These are phyloP conservation scores for Pyrenochaeta sp. DNA, from an alignment of 2,329 filamentous ascomycete genomes.

Conservation along the genomic window DNA sequence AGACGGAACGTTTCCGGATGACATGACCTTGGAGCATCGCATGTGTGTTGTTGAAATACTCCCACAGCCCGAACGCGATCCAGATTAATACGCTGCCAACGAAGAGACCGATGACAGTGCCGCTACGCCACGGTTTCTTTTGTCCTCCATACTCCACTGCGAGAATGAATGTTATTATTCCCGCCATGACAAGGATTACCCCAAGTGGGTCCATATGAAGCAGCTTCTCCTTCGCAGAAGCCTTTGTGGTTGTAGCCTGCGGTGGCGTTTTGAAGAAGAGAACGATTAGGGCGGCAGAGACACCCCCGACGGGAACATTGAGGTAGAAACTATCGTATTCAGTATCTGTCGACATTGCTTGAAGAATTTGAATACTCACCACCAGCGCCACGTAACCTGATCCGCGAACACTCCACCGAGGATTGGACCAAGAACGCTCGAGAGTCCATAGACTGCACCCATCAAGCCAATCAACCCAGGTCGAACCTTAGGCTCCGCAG, in stretches of 20 bases:
- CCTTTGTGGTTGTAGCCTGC: slow-evolving; percentile 26
- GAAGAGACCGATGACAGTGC: slow-evolving; percentile 54
- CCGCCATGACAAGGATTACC: slow-evolving; percentile 48
- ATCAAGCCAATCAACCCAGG: slow-evolving; percentile 49
- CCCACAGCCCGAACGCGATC: slow-evolving; percentile 44
- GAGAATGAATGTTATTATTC: slow-evolving; percentile 51
- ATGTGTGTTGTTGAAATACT: slow-evolving; percentile 50
- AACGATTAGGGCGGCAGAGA: slow-evolving; percentile 48
- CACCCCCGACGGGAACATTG: slow-evolving; percentile 56
- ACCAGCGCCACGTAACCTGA: slow-evolving; percentile 51
- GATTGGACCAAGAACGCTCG: slow-evolving; percentile 51
- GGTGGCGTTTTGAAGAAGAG: slow-evolving; percentile 49
- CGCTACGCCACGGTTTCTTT: slow-evolving; percentile 30
- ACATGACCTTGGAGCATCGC: slow-evolving; percentile 52
- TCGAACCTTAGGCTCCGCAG: slow-evolving; percentile 50
- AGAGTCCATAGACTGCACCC: slow-evolving; percentile 46
- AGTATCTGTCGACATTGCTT: slow-evolving; percentile 3
- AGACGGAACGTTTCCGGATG: slow-evolving; percentile 48
- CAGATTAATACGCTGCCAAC: slow-evolving; percentile 51
- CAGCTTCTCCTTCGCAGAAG: slow-evolving; percentile 46
- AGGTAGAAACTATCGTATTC: slow-evolving; percentile 47
- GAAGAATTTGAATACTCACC: slow-evolving; percentile 11
- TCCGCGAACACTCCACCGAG: slow-evolving; percentile 53
- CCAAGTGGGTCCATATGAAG: slow-evolving; percentile 57
- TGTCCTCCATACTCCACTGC: slow-evolving; percentile 55